Evolutionary conservation across 108 stramenopile species (phyloP), one percentile per base, ranked within the genome.

Genomic region (Stephanodiscus triporus): DNA sequence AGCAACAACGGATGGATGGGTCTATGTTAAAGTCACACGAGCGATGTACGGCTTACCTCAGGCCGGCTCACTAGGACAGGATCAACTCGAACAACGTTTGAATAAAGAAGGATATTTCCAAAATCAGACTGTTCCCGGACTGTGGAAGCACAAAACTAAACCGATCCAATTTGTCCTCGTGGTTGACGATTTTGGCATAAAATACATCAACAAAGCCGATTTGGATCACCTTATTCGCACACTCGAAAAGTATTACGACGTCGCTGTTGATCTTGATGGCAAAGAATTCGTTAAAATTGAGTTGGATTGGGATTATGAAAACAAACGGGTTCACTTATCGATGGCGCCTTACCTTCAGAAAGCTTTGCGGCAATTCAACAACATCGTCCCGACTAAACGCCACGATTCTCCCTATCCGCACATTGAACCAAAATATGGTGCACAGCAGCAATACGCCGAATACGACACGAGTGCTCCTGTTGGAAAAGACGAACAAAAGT

Each of bases 111-210:
- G 82, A 32, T 78, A 83, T 38, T 14, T 37, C n/a, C 56, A 38
- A 19, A 54, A 20, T 17, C 42, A 16, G 23, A 36, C 37, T 38
- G 79, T 81, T 9, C 84, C 75, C 13, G 86, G 86, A 55, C 30
- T 84, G 14, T 87, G 72, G 73, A 63, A 57, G 27, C 81, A 87
- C 55, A 53, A 63, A 40, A 42, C 54, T 2, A 49, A 70, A 7
- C 42, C 30, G 26, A 49, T 80, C 10, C 38, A 43, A n/a, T 84
- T 85, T 63, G 50, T 75, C 22, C 75, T 88, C 9, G 84, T 82
- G 13, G 87, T 88, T 49, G 84, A 88, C 47, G 84, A 88, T 58
- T 84, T 87, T 72, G 84, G 77, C 49, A 61, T 88, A 26, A 76
- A 83, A 74, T 85, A 84, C 70, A 23, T 59, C 30, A 42, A 63